These are phyloP conservation scores for Didymosphaeria variabile DNA, from an alignment of 2,329 filamentous ascomycete genomes.

Conservation along the genomic window DNA sequence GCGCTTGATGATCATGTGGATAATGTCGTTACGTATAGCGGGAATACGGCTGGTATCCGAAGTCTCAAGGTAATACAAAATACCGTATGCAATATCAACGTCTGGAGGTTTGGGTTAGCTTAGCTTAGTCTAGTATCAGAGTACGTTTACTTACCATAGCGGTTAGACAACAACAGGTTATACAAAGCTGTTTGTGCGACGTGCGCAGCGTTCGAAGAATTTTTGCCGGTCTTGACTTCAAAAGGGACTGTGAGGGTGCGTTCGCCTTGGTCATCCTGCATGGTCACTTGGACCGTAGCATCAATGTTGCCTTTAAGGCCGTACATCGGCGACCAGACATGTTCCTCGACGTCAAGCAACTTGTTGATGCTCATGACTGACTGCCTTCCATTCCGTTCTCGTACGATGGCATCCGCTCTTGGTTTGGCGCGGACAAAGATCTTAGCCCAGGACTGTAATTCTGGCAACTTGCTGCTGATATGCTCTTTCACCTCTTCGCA, in stretches of 20 bases:
- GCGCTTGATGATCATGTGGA: conserved; percentile 96
- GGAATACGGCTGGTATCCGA: conserved; percentile 87
- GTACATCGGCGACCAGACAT: conserved; percentile 98
- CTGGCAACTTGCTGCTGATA: conserved; percentile 81
- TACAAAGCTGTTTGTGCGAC: conserved; percentile 95
- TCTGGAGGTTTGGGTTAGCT: conserved; percentile 59
- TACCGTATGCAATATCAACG: conserved; percentile 86
- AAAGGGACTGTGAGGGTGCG: conserved; percentile 86
- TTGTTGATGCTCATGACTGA: conserved; percentile 89
- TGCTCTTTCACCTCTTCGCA: conserved; percentile 78
- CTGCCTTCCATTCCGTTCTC: conserved; percentile 79
- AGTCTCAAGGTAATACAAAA: conserved; percentile 94
- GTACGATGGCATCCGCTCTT: conserved; percentile 75
- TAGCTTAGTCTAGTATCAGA: not conserved
- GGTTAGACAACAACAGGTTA: conserved; percentile 88
- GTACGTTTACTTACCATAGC: conserved; percentile 68
- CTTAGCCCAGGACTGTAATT: conserved; percentile 83
- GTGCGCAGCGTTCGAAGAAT: conserved; percentile 78
- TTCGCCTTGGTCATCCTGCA: conserved; percentile 73
- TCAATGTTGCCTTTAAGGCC: conserved; percentile 98
- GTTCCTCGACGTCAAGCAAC: conserved; percentile 94
- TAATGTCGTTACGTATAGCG: conserved; percentile 83
- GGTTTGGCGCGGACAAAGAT: conserved; percentile 79
- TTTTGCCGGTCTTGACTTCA: conserved; percentile 93
- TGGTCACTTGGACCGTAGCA: conserved; percentile 88